Evolutionary conservation across 140 eudicot genomes (phyloP).

Genomic region (Anethum foeniculum): DNA sequence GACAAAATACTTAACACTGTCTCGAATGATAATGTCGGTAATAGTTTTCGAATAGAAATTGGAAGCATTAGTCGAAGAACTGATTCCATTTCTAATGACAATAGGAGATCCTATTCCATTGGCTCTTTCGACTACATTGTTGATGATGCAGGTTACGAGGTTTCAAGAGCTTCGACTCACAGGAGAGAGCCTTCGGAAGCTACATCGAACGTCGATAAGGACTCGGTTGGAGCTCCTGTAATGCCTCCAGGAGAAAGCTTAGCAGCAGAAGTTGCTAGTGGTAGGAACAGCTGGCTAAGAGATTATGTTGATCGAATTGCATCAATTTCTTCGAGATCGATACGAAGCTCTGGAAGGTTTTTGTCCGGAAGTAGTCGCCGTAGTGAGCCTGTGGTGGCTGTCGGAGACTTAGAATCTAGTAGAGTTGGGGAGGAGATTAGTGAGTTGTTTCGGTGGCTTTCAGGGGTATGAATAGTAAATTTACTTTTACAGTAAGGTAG

Average conservation of each 20-base stretch:
- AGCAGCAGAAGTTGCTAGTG: constrained; percentile 50
- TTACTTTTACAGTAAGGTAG: constrained; percentile 18
- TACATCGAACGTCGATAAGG: constrained; percentile 41
- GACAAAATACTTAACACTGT: constrained; percentile 23
- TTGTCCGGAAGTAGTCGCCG: constrained; percentile 84
- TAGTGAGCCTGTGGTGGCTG: constrained; percentile 29
- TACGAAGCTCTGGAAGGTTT: constrained; percentile 80
- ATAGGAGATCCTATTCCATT: constrained; percentile 50
- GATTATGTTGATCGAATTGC: constrained; percentile 67
- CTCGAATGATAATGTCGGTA: not conserved
- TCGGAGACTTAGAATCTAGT: constrained; percentile 57
- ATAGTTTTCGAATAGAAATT: constrained; percentile 24
- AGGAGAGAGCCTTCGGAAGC: constrained; percentile 19
- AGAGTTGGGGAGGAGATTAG: constrained; percentile 75
- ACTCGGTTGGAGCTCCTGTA: constrained; percentile 27
- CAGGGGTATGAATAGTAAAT: constrained; percentile 71
- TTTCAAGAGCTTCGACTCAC: constrained; percentile 15
- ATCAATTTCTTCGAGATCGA: constrained; percentile 50
- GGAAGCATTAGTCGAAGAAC: constrained; percentile 46
- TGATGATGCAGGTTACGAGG: constrained; percentile 50
- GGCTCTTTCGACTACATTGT: constrained; percentile 76
- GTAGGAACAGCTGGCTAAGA: constrained; percentile 61
- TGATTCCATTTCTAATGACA: constrained; percentile 20
- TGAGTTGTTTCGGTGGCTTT: constrained; percentile 86
- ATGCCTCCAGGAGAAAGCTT: constrained; percentile 33